Evolutionary conservation across 345 rosid genomes (phyloP), one percentile per base, ranked within the genome.

Genomic region (Eucalyptus regnans): DNA sequence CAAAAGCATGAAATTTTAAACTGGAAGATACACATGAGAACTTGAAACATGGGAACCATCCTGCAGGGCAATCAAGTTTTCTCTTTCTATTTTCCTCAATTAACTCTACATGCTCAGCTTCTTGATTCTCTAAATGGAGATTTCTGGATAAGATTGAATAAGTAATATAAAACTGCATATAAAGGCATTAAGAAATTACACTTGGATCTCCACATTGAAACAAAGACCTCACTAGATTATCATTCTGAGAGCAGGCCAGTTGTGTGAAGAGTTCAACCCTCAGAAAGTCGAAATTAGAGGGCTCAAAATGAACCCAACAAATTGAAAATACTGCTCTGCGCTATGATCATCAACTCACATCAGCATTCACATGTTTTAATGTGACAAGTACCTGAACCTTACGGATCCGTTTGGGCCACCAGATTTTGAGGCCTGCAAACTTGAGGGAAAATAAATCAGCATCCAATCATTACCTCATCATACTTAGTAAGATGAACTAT

Each of bases 371-470:
- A 86, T 87, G 89, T 58, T 46, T 29, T 84, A n/a, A 51, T 80
- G 88, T 50, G 89, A 87, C 89, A 89, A 88, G 89, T 95, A 96
- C 99, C 99, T 95, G 93, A 97, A 93, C 51, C 97, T 94, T 89
- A 96, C 90, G 46, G 99, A 97, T 92, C 99, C 99, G 93, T 97
- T 97, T 68, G 99, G 94, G 44, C 99, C 99, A 18, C 99, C 99
- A 64, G 99, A 91, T 94, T 97, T 97, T 88, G 99, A 92, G 92
- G 96, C 95, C 98, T 97, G 90, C 90, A 93, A 88, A 89, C 87
- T 88, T 90, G 85, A 88, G 71, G 89, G 90, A 86, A 86, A 91
- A 81, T 79, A 87, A 87, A 90, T 92, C 88, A 90, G 88, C 41
- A n/a, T 56, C 15, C 84, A 41, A 33, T 68, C 80, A 33, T 76